A percentile compares a stretch with the other conserved stretches of the same genome.
phyloP scores from a whole-genome alignment of 2,329 filamentous ascomycete species.

The Stachybotrys echinatus region DNA sequence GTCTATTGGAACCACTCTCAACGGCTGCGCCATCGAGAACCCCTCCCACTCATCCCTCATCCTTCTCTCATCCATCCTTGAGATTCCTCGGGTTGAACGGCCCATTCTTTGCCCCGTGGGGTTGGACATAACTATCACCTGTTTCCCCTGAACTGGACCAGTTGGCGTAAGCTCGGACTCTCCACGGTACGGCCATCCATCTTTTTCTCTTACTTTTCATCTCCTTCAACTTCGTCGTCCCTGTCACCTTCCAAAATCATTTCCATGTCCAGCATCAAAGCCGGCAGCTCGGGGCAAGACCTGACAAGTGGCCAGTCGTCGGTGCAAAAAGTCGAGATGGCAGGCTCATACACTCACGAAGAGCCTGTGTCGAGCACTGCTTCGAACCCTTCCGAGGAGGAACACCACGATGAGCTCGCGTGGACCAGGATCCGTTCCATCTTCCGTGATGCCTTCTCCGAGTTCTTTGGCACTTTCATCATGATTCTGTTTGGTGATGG shows the following conservation, averaged over 20 bases:
- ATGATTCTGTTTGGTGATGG: constrained; percentile 66
- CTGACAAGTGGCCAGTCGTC: neutral
- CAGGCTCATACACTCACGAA: constrained; percentile 11
- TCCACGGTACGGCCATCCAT: neutral
- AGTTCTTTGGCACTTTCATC: constrained; percentile 65
- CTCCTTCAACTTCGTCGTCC: neutral
- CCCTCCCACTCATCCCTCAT: neutral
- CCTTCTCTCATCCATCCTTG: neutral
- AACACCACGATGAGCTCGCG: constrained; percentile 14
- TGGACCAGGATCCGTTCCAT: constrained; percentile 50
- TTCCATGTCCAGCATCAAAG: constrained; percentile 23
- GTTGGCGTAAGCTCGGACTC: no score
- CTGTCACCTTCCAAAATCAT: neutral
- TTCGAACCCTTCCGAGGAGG: constrained; percentile 9
- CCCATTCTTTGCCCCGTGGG: neutral
- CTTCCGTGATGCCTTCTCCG: constrained; percentile 55
- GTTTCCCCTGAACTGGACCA: neutral
- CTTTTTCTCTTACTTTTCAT: neutral
- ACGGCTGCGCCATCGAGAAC: neutral
- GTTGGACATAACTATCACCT: neutral
- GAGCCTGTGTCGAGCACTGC: constrained; percentile 14
- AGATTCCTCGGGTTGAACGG: neutral
- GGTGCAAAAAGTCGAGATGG: constrained; percentile 24
- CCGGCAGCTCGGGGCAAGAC: constrained; percentile 4
- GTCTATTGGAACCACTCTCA: neutral